Base-by-base conservation (phyloP, 371 early-diverging fungal species). In the Neoconidiobolus thromboides region DNA sequence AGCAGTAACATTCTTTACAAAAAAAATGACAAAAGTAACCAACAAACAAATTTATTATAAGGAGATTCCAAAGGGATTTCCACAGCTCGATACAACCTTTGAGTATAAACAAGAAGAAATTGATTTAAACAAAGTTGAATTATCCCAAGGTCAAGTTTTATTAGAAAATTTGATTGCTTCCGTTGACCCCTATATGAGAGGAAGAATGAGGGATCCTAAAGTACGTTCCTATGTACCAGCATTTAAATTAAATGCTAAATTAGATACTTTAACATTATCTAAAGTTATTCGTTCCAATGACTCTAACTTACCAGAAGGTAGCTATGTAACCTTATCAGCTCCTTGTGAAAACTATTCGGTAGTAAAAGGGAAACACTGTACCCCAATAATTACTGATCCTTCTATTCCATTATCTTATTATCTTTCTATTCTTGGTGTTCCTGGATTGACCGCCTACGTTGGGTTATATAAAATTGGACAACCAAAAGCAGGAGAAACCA, bases 381-480 rank as follows among this genome's bases (percentile, higher is more conserved):
- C 61, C 50, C 68, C 66, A 62, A 60, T 71, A 48, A 49, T 68
- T 46, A 53, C 62, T 6, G 62, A 65, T 54, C 62, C 62, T n/a
- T 64, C 66, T 7, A 63, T 72, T 9, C 72, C 76, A 12, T 68
- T 70, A 38, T 67, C 69, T n/a, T 75, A 70, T 51, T 74, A 69
- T 60, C 46, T 52, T n/a, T 51, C 43, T 52, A 54, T 44, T 3
- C 51, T 56, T 9, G 49, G 85, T 41, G 64, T 76, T 72, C 78
- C 81, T n/a, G 80, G 82, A 12, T 60, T 77, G 63, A 85, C 85
- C 7, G 86, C 82, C 2, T 84, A 80, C 66, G 69, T 72, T 57
- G 85, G 85, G 43, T 64, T 83, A 14, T 53, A 68, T 49, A 70
- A 73, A 37, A 65, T 70, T 37, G 71, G 71, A 44, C 62, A 73